These are phyloP conservation scores for Candida ascalaphidarum DNA, from an alignment of 805 yeast species.

Conservation along the genomic window DNA sequence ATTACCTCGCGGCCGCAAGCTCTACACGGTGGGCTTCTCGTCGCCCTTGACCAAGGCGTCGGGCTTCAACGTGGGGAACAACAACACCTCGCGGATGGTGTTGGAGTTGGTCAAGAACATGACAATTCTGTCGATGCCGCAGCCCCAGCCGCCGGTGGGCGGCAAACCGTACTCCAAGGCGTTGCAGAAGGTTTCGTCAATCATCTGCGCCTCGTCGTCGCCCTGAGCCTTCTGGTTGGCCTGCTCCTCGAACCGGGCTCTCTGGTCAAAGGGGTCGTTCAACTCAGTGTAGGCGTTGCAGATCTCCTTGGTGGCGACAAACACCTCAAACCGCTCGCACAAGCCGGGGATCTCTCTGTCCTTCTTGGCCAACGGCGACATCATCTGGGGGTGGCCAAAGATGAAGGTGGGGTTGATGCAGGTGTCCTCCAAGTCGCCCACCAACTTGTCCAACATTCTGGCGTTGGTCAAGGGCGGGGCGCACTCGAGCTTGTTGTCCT, in stretches of 20 bases:
- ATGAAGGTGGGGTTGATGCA: constrained; percentile 96
- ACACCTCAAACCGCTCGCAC: constrained; percentile 97
- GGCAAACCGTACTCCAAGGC: constrained; percentile 98
- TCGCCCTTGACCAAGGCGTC: constrained; percentile 44
- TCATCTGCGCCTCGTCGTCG: constrained; percentile 96
- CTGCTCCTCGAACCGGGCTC: constrained; percentile 96
- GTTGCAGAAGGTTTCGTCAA: constrained; percentile 95
- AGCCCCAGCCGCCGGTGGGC: constrained; percentile 99
- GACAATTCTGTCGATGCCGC: constrained; percentile 96
- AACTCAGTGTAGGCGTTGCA: constrained; percentile 98
- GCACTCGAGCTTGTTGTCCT: constrained; percentile 79
- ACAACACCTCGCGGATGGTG: constrained; percentile 93
- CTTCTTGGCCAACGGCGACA: constrained; percentile 98
- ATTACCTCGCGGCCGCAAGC: no score
- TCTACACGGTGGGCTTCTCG: constrained; percentile 11
- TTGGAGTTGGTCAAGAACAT: constrained; percentile 96
- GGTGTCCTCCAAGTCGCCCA: constrained; percentile 91
- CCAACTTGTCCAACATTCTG: constrained; percentile 96
- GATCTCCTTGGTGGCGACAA: constrained; percentile 97
- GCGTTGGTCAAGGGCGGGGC: constrained; percentile 91
- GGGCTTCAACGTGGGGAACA: constrained; percentile 99
- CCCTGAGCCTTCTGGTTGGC: constrained; percentile 98
- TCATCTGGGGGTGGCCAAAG: constrained; percentile 98
- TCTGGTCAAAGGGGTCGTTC: constrained; percentile 98
- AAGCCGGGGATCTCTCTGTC: constrained; percentile 88